Base-by-base conservation (phyloP, 176 grass and related monocot genomes). In the Eragrostis curvula region DNA sequence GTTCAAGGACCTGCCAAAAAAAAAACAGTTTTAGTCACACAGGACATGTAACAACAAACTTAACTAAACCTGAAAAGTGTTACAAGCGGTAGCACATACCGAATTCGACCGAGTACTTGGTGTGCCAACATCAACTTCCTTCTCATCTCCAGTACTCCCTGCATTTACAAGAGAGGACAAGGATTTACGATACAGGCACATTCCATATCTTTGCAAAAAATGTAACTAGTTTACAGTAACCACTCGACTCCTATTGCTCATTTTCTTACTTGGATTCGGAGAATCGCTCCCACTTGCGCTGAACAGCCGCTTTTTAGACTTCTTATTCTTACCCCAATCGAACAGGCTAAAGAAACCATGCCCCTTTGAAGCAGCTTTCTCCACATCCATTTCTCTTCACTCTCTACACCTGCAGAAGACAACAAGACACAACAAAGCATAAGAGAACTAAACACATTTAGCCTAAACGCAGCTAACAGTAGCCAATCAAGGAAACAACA, bases 301-400 rank as follows among this genome's bases (percentile, higher is more conserved):
- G 51, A 86, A n/a, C n/a, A n/a, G n/a, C n/a, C n/a, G n/a, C n/a
- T n/a, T n/a, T n/a, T n/a, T n/a, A n/a, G n/a, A n/a, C 64, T 96
- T 99, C 86, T 89, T 96, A 57, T 92, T 99, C 86, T 89, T 96
- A 62, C 86, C 85, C 96, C 93, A 99, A 61, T 99, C 93, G 80
- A 99, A 90, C 3, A 93, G 79, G 73, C 87, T 84, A 60, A 94
- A 90, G 89, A 96, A 92, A 66, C 87, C 90, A 89, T 78, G 91
- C 12, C 88, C 85, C 82, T 95, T 96, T 17, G 93, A 81, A 68
- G 61, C 73, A 79, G 84, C 69, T 82, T 90, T 92, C 73, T 94
- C 92, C 50, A 90, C 90, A 84, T 87, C 90, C 95, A 97, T 92
- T 41, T 74, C 72, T 80, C 70, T 62, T 47, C 47, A 21, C 56